phyloP scores from a whole-genome alignment of 495 filamentous ascomycete species.

The Alectoria sarmentosa region DNA sequence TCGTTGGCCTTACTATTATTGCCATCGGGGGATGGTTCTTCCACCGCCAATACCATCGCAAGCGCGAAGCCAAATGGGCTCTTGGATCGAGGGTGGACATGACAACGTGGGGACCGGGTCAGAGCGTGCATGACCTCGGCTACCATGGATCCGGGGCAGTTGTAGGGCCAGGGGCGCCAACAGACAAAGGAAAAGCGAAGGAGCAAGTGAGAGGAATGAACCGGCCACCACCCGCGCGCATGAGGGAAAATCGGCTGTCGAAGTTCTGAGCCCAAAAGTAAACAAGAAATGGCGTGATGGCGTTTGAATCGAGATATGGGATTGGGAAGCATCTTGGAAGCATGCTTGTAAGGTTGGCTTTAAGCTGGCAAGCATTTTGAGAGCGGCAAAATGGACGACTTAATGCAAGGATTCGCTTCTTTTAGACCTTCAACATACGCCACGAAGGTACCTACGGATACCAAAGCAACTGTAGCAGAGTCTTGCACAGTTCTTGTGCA shows the following conservation, averaged over 20 bases:
- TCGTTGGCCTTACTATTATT: slow-evolving; percentile 39
- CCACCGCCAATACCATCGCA: slow-evolving; percentile 42
- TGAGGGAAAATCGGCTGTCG: slow-evolving; percentile 9
- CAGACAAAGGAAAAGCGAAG: slow-evolving; percentile 23
- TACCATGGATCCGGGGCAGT: not conserved
- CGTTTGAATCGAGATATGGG: slow-evolving; percentile 3
- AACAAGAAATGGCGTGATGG: not conserved
- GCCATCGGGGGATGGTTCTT: slow-evolving; percentile 36
- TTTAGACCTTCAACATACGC: not conserved
- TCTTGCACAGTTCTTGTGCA: not conserved
- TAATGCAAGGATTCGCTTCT: not conserved
- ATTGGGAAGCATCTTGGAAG: not conserved
- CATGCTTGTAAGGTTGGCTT: not conserved
- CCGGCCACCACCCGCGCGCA: slow-evolving; percentile 13
- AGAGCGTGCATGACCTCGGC: slow-evolving; percentile 26
- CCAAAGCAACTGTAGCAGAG: not conserved
- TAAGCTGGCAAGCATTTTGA: not conserved
- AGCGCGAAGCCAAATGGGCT: slow-evolving; percentile 18
- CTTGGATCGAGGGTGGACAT: slow-evolving; percentile 21
- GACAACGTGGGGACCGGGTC: slow-evolving; percentile 27
- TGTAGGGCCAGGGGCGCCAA: slow-evolving; percentile 4
- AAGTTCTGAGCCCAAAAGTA: not conserved
- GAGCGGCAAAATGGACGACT: not conserved
- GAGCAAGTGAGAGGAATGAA: slow-evolving; percentile 13
- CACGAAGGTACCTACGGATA: not conserved